Evolutionary conservation across 1,139 yeast genomes (phyloP).

Genomic region (Maudiozyma humilis): DNA sequence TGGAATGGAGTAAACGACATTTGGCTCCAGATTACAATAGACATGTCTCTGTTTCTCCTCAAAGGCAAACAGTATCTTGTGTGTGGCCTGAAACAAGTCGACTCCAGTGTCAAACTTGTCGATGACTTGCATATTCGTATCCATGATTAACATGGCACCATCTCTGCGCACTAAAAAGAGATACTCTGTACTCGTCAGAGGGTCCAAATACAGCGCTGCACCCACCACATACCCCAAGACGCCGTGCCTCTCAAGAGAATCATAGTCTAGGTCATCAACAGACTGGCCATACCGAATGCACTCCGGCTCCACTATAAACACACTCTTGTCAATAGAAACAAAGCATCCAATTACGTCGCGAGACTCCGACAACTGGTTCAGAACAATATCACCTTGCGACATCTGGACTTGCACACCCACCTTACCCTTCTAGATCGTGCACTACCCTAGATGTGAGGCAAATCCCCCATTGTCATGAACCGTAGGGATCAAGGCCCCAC

Average conservation of each 20-base stretch:
- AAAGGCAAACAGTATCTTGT: conserved; percentile 7
- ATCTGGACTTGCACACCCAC: no score
- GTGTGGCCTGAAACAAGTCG: conserved; percentile 1
- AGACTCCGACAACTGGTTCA: neutral
- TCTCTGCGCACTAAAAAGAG: conserved; percentile 15
- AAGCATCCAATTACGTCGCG: conserved; percentile 2
- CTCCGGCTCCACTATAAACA: conserved; percentile 4
- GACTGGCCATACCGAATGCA: conserved; percentile 1
- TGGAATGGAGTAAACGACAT: conserved; percentile 7
- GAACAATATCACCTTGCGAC: neutral
- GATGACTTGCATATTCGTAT: conserved; percentile 7
- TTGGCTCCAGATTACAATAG: conserved; percentile 11
- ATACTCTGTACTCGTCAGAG: conserved; percentile 9
- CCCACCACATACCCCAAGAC: conserved; percentile 13
- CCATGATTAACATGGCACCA: conserved; percentile 10
- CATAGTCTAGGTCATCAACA: neutral
- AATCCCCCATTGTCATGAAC: no score
- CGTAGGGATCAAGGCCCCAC: neutral
- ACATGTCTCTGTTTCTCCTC: conserved; percentile 14
- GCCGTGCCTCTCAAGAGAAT: conserved; percentile 3
- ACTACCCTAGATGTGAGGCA: no score
- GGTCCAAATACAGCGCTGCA: conserved; percentile 13
- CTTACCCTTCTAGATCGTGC: no score
- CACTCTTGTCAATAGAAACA: neutral
- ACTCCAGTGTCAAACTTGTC: conserved; percentile 13